phyloP scores from a whole-genome alignment of 2,329 filamentous ascomycete genomes.

The Aphanocladium album region DNA sequence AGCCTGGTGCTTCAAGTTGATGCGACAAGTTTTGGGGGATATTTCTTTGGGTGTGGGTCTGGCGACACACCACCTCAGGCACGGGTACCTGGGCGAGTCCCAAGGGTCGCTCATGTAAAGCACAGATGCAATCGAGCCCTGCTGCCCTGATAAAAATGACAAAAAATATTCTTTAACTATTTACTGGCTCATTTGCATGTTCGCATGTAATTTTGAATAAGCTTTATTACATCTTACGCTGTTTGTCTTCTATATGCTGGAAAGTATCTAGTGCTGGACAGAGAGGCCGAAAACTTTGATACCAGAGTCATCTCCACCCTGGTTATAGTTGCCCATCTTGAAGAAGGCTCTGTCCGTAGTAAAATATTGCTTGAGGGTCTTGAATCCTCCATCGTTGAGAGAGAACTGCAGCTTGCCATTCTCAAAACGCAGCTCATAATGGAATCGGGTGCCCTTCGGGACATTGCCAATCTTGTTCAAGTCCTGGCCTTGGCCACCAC shows the following conservation, averaged over 20 bases:
- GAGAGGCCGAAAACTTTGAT: background rate
- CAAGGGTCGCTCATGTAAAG: no score
- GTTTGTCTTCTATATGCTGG: background rate
- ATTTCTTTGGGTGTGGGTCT: background rate
- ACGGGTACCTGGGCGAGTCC: no score
- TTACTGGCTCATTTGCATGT: no score
- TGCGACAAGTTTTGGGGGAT: background rate
- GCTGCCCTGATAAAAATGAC: no score
- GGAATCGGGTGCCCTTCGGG: background rate
- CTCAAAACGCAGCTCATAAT: conserved; percentile 4
- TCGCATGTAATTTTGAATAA: no score
- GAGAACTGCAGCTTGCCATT: conserved; percentile 2
- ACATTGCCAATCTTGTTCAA: conserved; percentile 3
- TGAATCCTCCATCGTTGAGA: conserved; percentile 1
- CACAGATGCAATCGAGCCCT: no score
- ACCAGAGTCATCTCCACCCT: background rate
- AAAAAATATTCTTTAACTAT: no score
- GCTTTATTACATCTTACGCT: background rate
- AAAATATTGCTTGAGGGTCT: conserved; percentile 5
- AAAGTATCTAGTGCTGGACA: background rate
- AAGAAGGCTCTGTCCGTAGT: background rate
- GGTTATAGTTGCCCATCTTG: conserved; percentile 10
- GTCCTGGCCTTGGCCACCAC: background rate
- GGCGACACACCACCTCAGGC: background rate
- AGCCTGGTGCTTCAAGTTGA: background rate